Evolutionary conservation across 2,329 filamentous ascomycete species (phyloP).

Genomic region (Aplosporella prunicola): DNA sequence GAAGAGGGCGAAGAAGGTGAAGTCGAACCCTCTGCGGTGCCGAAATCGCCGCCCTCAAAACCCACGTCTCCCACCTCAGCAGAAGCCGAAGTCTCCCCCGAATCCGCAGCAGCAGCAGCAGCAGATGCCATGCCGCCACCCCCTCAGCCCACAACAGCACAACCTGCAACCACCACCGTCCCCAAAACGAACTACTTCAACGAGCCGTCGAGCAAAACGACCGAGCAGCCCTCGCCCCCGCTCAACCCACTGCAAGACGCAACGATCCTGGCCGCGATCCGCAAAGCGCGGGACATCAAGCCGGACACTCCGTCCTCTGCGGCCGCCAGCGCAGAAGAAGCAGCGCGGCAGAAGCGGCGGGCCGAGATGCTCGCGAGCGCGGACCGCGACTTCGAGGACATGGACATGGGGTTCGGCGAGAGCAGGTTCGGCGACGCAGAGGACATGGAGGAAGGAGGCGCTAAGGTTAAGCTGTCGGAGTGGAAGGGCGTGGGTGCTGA

Average conservation of each 20-base stretch:
- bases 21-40: slow-evolving; percentile 9
- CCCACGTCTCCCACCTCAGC: not conserved
- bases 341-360: slow-evolving; percentile 54
- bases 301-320: slow-evolving; percentile 36
- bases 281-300: slow-evolving; percentile 70
- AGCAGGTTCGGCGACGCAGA: slow-evolving; percentile 83
- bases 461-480: slow-evolving; percentile 57
- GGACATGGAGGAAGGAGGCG: slow-evolving; percentile 54
- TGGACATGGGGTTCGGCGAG: slow-evolving; percentile 90
- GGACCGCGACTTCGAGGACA: slow-evolving; percentile 76
- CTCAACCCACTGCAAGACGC: slow-evolving; percentile 25
- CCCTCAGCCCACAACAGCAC: slow-evolving; percentile 4
- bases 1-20: slow-evolving; percentile 15
- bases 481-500: slow-evolving; percentile 49
- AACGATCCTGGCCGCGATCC: slow-evolving; percentile 63
- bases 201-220: slow-evolving; percentile 16
- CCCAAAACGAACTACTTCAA: slow-evolving; percentile 12
- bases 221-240: slow-evolving; percentile 14
- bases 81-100: too few species aligned
- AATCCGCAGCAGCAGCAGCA: slow-evolving; percentile 9
- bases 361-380: slow-evolving; percentile 59
- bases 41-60: slow-evolving; percentile 1
- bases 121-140: slow-evolving; percentile 8
- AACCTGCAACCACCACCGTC: not conserved
- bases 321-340: slow-evolving; percentile 43